Evolutionary conservation across 2,329 filamentous ascomycete genomes (phyloP).

Genomic region (Rosellinia necatrix): DNA sequence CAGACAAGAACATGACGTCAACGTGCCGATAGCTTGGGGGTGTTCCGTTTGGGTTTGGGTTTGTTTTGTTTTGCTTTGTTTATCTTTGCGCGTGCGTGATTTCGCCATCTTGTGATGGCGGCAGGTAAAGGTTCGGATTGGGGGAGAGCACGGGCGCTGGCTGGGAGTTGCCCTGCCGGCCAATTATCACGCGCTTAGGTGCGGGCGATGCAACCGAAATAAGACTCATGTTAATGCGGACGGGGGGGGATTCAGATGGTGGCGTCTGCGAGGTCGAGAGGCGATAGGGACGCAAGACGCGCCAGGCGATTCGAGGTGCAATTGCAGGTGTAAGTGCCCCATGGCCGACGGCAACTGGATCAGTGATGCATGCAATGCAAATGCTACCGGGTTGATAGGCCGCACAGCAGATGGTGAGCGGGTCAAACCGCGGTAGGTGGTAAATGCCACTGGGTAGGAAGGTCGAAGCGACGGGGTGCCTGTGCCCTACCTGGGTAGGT

Average conservation of each 20-base stretch:
- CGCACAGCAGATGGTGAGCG: not conserved
- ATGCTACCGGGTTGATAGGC: no score
- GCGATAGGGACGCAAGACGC: not conserved
- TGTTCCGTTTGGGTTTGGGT: not conserved
- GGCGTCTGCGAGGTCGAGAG: not conserved
- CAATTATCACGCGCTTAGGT: slow-evolving; percentile 10
- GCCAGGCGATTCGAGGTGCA: not conserved
- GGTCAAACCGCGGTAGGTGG: not conserved
- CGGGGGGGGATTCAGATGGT: not conserved
- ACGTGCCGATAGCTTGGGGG: not conserved
- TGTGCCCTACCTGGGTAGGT: not conserved
- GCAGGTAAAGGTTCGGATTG: slow-evolving; percentile 1
- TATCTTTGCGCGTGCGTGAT: slow-evolving; percentile 8
- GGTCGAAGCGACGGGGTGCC: not conserved
- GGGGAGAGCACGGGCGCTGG: slow-evolving; percentile 5
- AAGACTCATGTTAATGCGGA: slow-evolving; percentile 20
- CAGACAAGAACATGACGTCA: slow-evolving; percentile 21
- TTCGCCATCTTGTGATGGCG: slow-evolving; percentile 1
- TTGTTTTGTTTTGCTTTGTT: no score
- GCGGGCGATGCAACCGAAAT: slow-evolving; percentile 17
- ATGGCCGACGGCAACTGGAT: slow-evolving; percentile 2
- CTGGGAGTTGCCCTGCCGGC: slow-evolving; percentile 3
- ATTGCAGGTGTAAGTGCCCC: not conserved
- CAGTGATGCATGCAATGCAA: slow-evolving; percentile 7
- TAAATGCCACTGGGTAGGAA: not conserved